phyloP scores from a whole-genome alignment of 768 basidiomycete species.

The Gloeostereum incarnatum region DNA sequence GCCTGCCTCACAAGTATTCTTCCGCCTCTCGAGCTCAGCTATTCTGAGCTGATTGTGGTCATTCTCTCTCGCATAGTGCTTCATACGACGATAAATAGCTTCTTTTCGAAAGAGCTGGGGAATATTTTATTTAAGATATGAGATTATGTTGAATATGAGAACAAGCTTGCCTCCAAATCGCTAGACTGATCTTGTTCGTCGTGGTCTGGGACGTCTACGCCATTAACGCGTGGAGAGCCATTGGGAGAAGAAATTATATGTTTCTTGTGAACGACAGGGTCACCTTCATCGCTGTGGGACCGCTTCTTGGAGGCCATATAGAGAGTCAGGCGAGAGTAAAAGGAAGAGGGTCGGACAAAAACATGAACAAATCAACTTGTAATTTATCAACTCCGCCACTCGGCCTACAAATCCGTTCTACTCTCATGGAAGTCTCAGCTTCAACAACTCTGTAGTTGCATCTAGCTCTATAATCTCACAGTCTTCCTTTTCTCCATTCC shows the following conservation, averaged over 20 bases:
- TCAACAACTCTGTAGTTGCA: slow-evolving; percentile 17
- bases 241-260: slow-evolving; percentile 39
- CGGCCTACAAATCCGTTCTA: too few species aligned
- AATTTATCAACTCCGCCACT: too few species aligned
- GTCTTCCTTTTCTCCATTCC: slow-evolving; percentile 65
- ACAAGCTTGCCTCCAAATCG: slow-evolving; percentile 50
- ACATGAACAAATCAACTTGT: too few species aligned
- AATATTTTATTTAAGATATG: background rate
- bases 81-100: slow-evolving; percentile 80
- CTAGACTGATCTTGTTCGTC: slow-evolving; percentile 35
- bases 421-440: slow-evolving; percentile 22
- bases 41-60: slow-evolving; percentile 55
- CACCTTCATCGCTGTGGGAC: slow-evolving; percentile 41
- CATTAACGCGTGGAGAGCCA: slow-evolving; percentile 48
- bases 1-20: slow-evolving; percentile 59
- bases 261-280: slow-evolving; percentile 43
- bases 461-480: slow-evolving; percentile 75
- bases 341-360: slow-evolving; percentile 7
- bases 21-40: slow-evolving; percentile 55
- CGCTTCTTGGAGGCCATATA: slow-evolving; percentile 54
- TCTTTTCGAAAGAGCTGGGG: slow-evolving; percentile 76
- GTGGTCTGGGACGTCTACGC: slow-evolving; percentile 36
- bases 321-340: slow-evolving; percentile 8
- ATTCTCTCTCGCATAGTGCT: slow-evolving; percentile 69
- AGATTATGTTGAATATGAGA: slow-evolving; percentile 7